Conservation (phyloP, 345 rosid genomes). For the Populus ilicifolia region DNA sequence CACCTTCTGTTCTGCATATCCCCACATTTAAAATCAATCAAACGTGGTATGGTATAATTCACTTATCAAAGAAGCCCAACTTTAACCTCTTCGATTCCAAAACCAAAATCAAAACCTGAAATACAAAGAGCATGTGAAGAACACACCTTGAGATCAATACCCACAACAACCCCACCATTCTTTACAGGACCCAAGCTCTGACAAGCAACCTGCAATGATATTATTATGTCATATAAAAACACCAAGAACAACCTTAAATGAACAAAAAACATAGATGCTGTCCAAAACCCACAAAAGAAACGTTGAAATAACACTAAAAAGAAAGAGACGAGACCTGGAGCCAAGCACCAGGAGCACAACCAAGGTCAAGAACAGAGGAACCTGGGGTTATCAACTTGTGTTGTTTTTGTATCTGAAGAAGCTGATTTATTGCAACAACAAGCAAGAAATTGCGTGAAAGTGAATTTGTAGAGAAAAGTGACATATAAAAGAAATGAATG, state of each 20-base stretch:
- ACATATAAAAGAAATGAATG: neutral
- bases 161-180: slow-evolving; percentile 80
- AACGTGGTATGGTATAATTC: neutral
- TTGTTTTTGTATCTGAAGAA: slow-evolving; percentile 88
- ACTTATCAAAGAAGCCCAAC: neutral
- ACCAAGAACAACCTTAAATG: neutral
- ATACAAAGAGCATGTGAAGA: neutral
- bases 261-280: neutral
- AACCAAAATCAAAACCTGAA: neutral
- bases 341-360: slow-evolving; percentile 99
- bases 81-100: neutral
- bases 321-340: slow-evolving; percentile 59
- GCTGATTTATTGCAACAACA: slow-evolving; percentile 31
- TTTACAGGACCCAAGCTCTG: slow-evolving; percentile 78
- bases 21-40: slow-evolving; percentile 24
- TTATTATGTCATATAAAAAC: neutral
- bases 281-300: neutral
- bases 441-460: neutral
- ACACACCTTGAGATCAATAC: slow-evolving; percentile 84
- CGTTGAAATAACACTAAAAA: neutral
- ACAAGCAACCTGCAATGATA: slow-evolving; percentile 72
- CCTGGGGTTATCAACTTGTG: slow-evolving; percentile 74
- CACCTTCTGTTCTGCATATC: slow-evolving; percentile 81
- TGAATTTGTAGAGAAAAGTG: no score
- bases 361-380: slow-evolving; percentile 88